Conservation (phyloP, 129 eudicot genomes). For the Chrysanthemum lavandulifolium region DNA sequence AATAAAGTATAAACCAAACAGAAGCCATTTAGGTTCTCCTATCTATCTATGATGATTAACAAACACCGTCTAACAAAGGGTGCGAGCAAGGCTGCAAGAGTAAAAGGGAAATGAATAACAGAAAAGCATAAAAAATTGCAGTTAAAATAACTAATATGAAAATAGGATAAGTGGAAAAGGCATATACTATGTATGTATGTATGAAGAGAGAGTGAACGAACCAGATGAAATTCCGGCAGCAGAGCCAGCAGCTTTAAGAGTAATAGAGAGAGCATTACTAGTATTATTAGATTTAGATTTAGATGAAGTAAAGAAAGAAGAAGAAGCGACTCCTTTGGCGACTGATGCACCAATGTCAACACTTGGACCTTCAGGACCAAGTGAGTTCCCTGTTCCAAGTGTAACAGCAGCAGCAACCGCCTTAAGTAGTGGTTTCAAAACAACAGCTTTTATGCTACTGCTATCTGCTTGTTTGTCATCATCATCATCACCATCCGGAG, state of each 20-base stretch:
- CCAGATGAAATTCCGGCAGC: slow-evolving; percentile 99
- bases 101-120: slow-evolving; percentile 8
- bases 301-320: no score
- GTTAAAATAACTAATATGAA: no score
- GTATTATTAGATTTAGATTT: no score
- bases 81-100: neutral
- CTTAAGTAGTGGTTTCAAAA: slow-evolving; percentile 58
- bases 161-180: no score
- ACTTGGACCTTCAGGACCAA: slow-evolving; percentile 99
- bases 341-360: slow-evolving; percentile 92
- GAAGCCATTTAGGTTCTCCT: slow-evolving; percentile 1
- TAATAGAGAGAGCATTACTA: no score
- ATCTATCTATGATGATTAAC: slow-evolving; percentile 5
- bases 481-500: slow-evolving; percentile 21
- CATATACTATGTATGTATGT: no score
- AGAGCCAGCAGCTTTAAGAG: slow-evolving; percentile 91
- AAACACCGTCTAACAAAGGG: neutral
- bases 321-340: slow-evolving; percentile 59
- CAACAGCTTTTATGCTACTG: slow-evolving; percentile 35
- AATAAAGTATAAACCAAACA: neutral
- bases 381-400: slow-evolving; percentile 91
- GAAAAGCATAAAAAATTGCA: slow-evolving; percentile 17
- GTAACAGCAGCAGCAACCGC: slow-evolving; percentile 82
- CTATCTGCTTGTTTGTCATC: slow-evolving; percentile 26
- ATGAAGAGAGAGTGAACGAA: slow-evolving; percentile 16